A percentile compares a stretch with the other conserved stretches of the same genome.
Conservation (phyloP, 495 filamentous ascomycete species). For the Penicillium argentinense region DNA sequence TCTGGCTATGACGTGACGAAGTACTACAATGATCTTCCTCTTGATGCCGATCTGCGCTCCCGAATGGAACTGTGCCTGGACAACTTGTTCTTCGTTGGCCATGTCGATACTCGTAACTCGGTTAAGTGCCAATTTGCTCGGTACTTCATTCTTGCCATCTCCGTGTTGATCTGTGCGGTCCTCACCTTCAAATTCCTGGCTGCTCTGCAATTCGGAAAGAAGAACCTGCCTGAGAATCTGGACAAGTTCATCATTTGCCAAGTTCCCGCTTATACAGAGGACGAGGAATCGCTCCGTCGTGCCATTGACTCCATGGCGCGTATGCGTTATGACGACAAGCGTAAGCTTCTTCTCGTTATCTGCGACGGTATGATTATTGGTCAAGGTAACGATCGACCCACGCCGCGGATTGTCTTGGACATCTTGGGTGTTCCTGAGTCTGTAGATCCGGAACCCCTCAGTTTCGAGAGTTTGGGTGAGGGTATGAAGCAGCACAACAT, state of each 20-base stretch:
- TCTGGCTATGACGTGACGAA: conserved; percentile 80
- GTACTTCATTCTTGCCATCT: conserved; percentile 90
- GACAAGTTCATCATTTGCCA: conserved; percentile 99
- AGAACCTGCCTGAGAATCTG: conserved; percentile 89
- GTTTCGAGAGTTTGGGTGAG: conserved; percentile 95
- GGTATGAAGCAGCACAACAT: conserved; percentile 98
- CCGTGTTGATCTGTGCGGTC: conserved; percentile 74
- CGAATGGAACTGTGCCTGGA: conserved; percentile 85
- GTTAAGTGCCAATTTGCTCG: conserved; percentile 80
- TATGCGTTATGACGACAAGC: conserved; percentile 96
- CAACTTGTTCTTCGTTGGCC: conserved; percentile 93
- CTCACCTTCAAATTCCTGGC: conserved; percentile 97
- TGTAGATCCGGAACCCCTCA: conserved; percentile 94
- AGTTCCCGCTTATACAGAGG: conserved; percentile 96
- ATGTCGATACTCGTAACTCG: conserved; percentile 89
- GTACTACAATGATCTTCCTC: conserved; percentile 69
- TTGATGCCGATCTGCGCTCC: conserved; percentile 52
- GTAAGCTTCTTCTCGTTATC: conserved; percentile 29
- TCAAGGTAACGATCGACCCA: conserved; percentile 94
- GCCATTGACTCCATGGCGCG: conserved; percentile 95
- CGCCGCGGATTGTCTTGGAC: conserved; percentile 93
- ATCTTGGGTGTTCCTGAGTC: conserved; percentile 93
- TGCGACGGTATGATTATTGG: conserved; percentile 86
- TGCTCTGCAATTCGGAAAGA: conserved; percentile 87
- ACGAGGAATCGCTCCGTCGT: conserved; percentile 93